Percentiles rank a stretch among this genome's conserved stretches.
Conservation (phyloP, 2,329 filamentous ascomycete species). For the Aspergillus carbonarius region DNA sequence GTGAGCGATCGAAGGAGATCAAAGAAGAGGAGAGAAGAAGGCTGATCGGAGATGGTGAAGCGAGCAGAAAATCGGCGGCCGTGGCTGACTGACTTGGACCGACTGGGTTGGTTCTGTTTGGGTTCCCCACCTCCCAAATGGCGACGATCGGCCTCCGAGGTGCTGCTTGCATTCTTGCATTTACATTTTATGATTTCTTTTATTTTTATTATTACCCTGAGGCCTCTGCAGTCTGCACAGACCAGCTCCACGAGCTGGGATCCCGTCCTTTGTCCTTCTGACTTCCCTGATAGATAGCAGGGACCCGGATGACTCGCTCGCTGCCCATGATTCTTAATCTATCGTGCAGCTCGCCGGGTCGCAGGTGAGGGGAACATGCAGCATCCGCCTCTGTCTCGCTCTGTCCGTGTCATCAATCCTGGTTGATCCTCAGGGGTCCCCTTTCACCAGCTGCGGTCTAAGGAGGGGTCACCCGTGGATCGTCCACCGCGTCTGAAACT, state of each 20-base stretch:
- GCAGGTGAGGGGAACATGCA: neutral
- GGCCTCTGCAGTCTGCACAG: slow-evolving; percentile 19
- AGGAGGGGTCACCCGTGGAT: neutral
- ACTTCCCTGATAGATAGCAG: neutral
- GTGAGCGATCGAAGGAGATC: neutral
- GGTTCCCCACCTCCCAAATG: neutral
- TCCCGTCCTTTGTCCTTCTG: neutral
- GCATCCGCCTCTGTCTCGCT: neutral
- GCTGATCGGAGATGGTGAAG: slow-evolving; percentile 8
- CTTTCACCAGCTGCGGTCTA: neutral
- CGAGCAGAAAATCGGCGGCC: slow-evolving; percentile 16
- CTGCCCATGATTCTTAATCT: neutral
- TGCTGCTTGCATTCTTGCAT: slow-evolving; percentile 6
- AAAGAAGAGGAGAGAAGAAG: neutral
- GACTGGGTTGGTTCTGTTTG: neutral
- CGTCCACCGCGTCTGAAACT: neutral
- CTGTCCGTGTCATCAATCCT: neutral
- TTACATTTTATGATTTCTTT: neutral
- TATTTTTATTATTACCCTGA: neutral
- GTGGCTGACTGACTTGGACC: slow-evolving; percentile 15
- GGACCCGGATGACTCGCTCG: neutral
- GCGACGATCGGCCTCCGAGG: slow-evolving; percentile 25
- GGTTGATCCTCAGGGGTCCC: neutral
- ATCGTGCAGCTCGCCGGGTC: neutral
- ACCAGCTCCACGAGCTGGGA: slow-evolving; percentile 10